These are phyloP conservation scores for Immersiella caudata DNA, from an alignment of 495 filamentous ascomycete genomes.

Conservation along the genomic window DNA sequence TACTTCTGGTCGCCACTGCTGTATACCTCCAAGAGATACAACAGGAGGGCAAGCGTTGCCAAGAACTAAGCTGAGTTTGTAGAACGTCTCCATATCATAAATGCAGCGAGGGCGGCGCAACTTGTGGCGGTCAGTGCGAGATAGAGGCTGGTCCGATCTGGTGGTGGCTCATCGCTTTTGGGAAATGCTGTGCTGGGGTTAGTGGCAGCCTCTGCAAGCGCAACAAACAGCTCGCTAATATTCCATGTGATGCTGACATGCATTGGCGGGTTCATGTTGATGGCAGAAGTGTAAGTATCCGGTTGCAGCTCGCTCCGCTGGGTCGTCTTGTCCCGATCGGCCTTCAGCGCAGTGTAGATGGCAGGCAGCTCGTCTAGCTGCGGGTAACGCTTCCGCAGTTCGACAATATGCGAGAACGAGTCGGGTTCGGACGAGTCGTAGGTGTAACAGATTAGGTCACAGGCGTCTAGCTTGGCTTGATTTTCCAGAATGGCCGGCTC, in stretches of 20 bases:
- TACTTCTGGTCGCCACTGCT: too few relatives aligned
- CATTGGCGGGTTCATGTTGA: conserved; percentile 82
- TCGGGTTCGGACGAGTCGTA: conserved; percentile 97
- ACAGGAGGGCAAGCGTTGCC: too few relatives aligned
- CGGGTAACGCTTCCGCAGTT: conserved; percentile 73
- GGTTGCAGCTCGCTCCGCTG: conserved; percentile 90
- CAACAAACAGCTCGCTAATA: conserved; percentile 89
- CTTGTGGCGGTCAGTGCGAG: conserved; percentile 80
- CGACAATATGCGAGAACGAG: conserved; percentile 87
- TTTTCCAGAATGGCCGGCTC: conserved; percentile 95
- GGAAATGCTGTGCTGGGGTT: conserved; percentile 87
- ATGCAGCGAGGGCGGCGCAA: conserved; percentile 78
- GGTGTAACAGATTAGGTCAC: conserved; percentile 90
- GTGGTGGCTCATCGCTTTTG: conserved; percentile 77
- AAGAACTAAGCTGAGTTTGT: conserved; percentile 33
- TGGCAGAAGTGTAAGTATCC: conserved; percentile 80
- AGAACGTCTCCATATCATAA: conserved; percentile 66
- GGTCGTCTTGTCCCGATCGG: conserved; percentile 90
- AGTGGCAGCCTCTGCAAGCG: conserved; percentile 82
- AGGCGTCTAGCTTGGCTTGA: conserved; percentile 84
- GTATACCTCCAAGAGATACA: too few relatives aligned
- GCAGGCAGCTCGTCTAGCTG: conserved; percentile 85
- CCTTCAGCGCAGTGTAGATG: conserved; percentile 90
- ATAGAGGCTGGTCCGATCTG: conserved; percentile 81
- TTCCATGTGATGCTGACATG: conserved; percentile 94